Evolutionary conservation across 1,284 basidiomycete species (phyloP).

Genomic region (Fomitopsis betulina): DNA sequence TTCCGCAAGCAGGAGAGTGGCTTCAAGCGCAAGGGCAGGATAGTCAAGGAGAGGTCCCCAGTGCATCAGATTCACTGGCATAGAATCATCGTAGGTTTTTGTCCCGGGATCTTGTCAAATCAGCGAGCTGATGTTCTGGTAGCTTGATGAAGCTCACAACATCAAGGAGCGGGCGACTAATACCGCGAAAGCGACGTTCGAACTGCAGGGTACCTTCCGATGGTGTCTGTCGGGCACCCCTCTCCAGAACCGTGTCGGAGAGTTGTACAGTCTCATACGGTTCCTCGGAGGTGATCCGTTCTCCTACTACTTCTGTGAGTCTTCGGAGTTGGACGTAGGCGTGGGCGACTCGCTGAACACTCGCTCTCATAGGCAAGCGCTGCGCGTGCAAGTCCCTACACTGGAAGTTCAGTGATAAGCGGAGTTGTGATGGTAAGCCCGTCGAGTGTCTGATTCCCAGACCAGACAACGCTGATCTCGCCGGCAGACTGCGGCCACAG

Average conservation of each 20-base stretch:
- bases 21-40: conserved; percentile 82
- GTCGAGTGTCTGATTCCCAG: not conserved
- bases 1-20: conserved; percentile 93
- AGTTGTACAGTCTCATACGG: conserved; percentile 92
- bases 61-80: conserved; percentile 89
- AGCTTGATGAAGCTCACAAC: conserved; percentile 98
- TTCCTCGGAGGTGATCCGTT: conserved; percentile 92
- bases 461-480: not conserved
- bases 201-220: conserved; percentile 74
- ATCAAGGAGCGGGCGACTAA: conserved; percentile 96
- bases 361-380: conserved; percentile 53
- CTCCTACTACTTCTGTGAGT: conserved; percentile 88
- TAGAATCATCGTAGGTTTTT: conserved; percentile 51
- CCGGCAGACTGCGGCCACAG: conserved; percentile 80
- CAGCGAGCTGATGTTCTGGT: conserved; percentile 8
- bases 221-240: conserved; percentile 99
- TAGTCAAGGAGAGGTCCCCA: conserved; percentile 87
- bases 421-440: conserved; percentile 72
- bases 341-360: not conserved
- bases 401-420: conserved; percentile 85
- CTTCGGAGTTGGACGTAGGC: not conserved
- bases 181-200: conserved; percentile 95
- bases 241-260: conserved; percentile 93
- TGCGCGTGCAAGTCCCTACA: conserved; percentile 89
- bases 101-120: conserved; percentile 1